phyloP scores from a whole-genome alignment of 768 basidiomycete genomes.

The Fibroporia radiculosa region DNA sequence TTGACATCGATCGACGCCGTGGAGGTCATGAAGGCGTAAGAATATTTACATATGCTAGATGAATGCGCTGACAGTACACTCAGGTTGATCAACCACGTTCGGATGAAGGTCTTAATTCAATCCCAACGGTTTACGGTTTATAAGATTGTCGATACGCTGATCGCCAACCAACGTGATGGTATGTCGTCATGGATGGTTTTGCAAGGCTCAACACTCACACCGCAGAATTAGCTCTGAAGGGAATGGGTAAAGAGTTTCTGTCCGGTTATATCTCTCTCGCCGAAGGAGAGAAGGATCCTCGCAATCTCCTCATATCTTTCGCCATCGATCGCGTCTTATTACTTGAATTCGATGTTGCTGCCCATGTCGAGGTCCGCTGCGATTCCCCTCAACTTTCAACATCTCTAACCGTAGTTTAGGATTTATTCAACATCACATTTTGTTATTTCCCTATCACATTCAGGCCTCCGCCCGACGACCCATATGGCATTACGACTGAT shows the following conservation, averaged over 20 bases:
- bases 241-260: constrained; percentile 66
- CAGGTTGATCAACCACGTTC: constrained; percentile 73
- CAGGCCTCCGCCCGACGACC: constrained; percentile 88
- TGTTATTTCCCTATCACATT: constrained; percentile 99
- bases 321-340: constrained; percentile 80
- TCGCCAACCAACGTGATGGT: constrained; percentile 68
- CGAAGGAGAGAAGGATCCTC: constrained; percentile 95
- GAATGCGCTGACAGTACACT: not conserved
- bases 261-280: constrained; percentile 70
- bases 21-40: constrained; percentile 55
- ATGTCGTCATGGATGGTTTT: constrained; percentile 11
- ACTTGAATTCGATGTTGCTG: constrained; percentile 77
- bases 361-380: constrained; percentile 72
- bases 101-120: constrained; percentile 77
- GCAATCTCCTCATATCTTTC: constrained; percentile 88
- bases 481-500: constrained; percentile 84
- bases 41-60: constrained; percentile 12
- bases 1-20: constrained; percentile 61
- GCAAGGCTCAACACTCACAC: constrained; percentile 4
- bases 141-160: constrained; percentile 67
- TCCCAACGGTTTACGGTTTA: constrained; percentile 77
- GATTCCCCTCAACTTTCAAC: not conserved
- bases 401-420: constrained; percentile 35
- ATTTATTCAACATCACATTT: constrained; percentile 89
- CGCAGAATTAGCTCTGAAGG: constrained; percentile 50